Conservation (phyloP, 2,329 filamentous ascomycete species). For the Aspergillus viridinutans region DNA sequence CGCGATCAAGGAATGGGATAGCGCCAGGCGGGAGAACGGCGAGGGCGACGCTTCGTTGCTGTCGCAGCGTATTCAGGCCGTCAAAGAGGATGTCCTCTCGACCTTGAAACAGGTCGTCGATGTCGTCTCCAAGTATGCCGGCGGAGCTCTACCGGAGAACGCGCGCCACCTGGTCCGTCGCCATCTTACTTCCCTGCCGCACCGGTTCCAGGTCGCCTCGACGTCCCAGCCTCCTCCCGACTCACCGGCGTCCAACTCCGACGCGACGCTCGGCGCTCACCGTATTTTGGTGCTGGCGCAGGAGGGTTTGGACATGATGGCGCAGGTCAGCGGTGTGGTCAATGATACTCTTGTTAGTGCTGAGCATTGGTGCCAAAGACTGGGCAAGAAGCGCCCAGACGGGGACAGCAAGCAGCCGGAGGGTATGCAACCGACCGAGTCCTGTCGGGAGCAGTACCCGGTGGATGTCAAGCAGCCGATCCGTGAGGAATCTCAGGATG, state of each 20-base stretch:
- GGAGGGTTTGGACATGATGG: slow-evolving; percentile 91
- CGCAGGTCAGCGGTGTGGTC: slow-evolving; percentile 80
- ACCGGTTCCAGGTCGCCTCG: slow-evolving; percentile 72
- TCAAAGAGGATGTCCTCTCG: slow-evolving; percentile 69
- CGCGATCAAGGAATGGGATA: slow-evolving; percentile 77
- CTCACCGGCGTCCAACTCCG: slow-evolving; percentile 32
- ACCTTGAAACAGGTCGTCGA: slow-evolving; percentile 77
- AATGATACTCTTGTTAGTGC: slow-evolving; percentile 87
- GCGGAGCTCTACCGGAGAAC: slow-evolving; percentile 86
- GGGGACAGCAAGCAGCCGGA: slow-evolving; percentile 20
- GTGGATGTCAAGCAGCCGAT: slow-evolving; percentile 29
- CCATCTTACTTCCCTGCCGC: slow-evolving; percentile 79
- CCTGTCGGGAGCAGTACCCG: slow-evolving; percentile 15
- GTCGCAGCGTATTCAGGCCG: slow-evolving; percentile 57
- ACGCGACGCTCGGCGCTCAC: slow-evolving; percentile 59
- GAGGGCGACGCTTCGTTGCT: slow-evolving; percentile 18
- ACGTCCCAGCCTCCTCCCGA: slow-evolving; percentile 40
- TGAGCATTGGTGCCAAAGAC: slow-evolving; percentile 81
- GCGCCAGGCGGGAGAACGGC: slow-evolving; percentile 32
- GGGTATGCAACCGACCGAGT: slow-evolving; percentile 16
- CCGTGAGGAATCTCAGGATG: slow-evolving; percentile 22
- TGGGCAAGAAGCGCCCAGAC: slow-evolving; percentile 53
- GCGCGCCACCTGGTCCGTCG: slow-evolving; percentile 76
- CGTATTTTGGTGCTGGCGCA: slow-evolving; percentile 79
- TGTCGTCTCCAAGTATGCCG: slow-evolving; percentile 82